Evolutionary conservation across 169 alveolate species (phyloP).

Genomic region (Babesia sp.): DNA sequence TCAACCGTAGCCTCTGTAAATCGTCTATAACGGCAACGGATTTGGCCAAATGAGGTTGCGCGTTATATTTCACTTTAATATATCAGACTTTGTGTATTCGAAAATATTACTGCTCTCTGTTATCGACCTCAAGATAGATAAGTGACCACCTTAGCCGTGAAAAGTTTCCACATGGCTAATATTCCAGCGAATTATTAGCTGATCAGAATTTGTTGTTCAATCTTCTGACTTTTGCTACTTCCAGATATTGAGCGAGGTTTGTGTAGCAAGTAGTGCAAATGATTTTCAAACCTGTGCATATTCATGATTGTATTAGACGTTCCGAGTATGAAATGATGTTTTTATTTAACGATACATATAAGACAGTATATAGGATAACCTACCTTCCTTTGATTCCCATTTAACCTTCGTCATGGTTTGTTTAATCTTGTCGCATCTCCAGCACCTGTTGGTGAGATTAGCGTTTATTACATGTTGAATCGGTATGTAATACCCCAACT

Average conservation of each 20-base stretch:
- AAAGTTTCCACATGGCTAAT: too few relatives aligned
- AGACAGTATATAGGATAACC: neutral
- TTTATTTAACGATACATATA: neutral
- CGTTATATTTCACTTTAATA: neutral
- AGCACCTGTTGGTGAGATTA: conserved; percentile 64
- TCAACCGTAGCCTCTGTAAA: too few relatives aligned
- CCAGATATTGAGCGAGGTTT: conserved; percentile 59
- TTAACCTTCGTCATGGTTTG: conserved; percentile 76
- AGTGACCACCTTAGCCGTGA: too few relatives aligned
- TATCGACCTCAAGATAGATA: neutral
- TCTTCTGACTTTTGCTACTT: conserved; percentile 59
- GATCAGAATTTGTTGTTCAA: conserved; percentile 47
- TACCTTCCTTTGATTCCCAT: conserved; percentile 79
- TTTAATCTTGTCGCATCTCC: conserved; percentile 80
- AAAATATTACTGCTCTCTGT: neutral
- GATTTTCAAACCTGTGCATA: conserved; percentile 59
- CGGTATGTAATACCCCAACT: neutral
- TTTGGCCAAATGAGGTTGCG: neutral
- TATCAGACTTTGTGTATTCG: neutral
- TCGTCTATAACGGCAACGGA: too few relatives aligned
- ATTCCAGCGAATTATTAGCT: too few relatives aligned
- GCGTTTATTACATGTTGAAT: neutral
- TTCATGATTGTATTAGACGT: neutral
- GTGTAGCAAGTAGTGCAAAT: conserved; percentile 65
- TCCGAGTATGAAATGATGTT: neutral